Conservation (phyloP, 2,329 filamentous ascomycete species). For the Fusarium armeniacum region DNA sequence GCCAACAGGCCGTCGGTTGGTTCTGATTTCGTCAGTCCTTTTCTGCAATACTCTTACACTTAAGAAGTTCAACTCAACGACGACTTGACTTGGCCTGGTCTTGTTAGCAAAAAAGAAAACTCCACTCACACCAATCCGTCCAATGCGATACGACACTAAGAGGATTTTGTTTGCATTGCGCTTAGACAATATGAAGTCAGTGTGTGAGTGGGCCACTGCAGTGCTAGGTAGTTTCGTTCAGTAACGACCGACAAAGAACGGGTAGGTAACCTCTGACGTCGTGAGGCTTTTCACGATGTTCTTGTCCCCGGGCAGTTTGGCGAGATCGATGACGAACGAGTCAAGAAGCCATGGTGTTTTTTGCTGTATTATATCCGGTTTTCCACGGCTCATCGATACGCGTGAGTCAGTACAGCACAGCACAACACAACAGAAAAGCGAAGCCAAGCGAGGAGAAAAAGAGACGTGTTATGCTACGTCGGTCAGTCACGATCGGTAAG, state of each 20-base stretch:
- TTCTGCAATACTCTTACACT: neutral
- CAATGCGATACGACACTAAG: constrained; percentile 21
- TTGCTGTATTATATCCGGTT: constrained; percentile 11
- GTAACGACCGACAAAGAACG: neutral
- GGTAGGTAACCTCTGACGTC: constrained; percentile 38
- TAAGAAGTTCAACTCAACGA: neutral
- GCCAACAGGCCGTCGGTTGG: neutral
- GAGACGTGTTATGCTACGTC: constrained; percentile 24
- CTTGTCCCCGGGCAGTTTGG: constrained; percentile 1
- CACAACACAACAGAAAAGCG: neutral
- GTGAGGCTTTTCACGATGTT: constrained; percentile 44
- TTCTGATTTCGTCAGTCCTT: constrained; percentile 7
- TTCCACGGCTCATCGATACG: neutral
- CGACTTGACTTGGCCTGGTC: neutral
- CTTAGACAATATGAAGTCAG: constrained; percentile 1
- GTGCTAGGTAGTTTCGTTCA: neutral
- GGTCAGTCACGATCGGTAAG: constrained; percentile 22
- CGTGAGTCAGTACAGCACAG: neutral
- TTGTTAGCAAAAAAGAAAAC: neutral
- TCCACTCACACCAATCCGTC: constrained; percentile 40
- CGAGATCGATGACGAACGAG: constrained; percentile 33
- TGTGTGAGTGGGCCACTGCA: constrained; percentile 34
- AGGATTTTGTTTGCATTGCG: constrained; percentile 13
- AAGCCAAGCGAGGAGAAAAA: neutral
- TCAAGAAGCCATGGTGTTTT: neutral